Percentiles rank a stretch among this genome's conserved stretches.
Conservation (phyloP, 2,329 filamentous ascomycete genomes). For the Nemania sp. region DNA sequence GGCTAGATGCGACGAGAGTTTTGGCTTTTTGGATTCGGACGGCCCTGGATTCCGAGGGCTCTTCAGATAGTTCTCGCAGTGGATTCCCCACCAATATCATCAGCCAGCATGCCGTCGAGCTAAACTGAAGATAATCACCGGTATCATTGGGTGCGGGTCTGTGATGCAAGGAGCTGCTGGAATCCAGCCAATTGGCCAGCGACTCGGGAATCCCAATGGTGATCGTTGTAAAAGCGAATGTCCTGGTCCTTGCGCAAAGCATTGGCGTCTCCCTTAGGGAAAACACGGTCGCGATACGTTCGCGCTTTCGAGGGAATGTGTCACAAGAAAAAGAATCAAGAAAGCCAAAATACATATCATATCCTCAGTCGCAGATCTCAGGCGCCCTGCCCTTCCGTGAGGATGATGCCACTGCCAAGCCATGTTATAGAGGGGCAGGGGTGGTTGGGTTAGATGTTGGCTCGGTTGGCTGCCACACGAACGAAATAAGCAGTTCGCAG, state of each 20-base stretch:
- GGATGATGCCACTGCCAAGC: slow-evolving; percentile 23
- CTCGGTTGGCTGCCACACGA: slow-evolving; percentile 10
- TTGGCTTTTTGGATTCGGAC: slow-evolving; percentile 37
- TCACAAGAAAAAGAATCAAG: slow-evolving; percentile 4
- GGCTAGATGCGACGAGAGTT: slow-evolving; percentile 51
- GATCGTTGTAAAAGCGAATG: slow-evolving; percentile 53
- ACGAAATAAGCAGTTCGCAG: slow-evolving; percentile 1
- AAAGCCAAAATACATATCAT: not conserved
- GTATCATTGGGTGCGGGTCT: slow-evolving; percentile 46
- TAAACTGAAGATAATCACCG: slow-evolving; percentile 51
- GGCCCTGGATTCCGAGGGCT: slow-evolving; percentile 26
- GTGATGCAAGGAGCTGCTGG: not conserved
- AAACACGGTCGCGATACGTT: slow-evolving; percentile 38
- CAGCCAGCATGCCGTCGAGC: slow-evolving; percentile 51
- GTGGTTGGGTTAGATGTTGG: slow-evolving; percentile 13
- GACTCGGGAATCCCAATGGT: slow-evolving; percentile 45
- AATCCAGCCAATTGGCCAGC: not conserved
- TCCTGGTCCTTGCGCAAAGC: slow-evolving; percentile 58
- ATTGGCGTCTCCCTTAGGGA: slow-evolving; percentile 56
- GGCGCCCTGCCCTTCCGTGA: slow-evolving; percentile 8
- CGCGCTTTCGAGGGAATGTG: slow-evolving; percentile 13
- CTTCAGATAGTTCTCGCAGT: slow-evolving; percentile 11
- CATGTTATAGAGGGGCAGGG: slow-evolving; percentile 3
- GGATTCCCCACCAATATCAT: slow-evolving; percentile 50
- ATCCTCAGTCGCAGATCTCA: not conserved